Base-by-base conservation (phyloP, 139 green algal species). In the Zygnema cylindricum region DNA sequence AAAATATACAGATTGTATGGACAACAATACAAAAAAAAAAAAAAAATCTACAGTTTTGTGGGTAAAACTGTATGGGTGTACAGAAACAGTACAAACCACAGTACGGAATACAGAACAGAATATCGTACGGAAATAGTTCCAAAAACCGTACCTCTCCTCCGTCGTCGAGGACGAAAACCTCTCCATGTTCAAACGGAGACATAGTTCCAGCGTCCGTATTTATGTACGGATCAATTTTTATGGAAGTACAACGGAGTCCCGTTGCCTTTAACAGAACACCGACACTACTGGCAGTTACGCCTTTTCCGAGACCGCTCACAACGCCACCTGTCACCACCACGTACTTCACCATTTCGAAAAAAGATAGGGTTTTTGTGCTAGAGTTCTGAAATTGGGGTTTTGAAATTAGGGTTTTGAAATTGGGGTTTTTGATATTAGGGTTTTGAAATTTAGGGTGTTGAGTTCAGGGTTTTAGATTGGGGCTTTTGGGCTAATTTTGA, bases 181-280 rank as follows among this genome's bases (percentile, higher is more conserved):
- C 97, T 39, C 98, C 98, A 87, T 99, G 98, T 94, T 99, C 98
- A 91, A 99, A 99, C 0, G 98, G 98, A 0, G 96, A 98, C 98
- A 99, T 99, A 1, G 98, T 99, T 33, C 98, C 98, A 41, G 98
- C 98, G 92, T 99, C 98, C 39, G 95, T 96, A 94, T 99, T 99
- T n/a, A 99, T 91, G 87, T 99, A 99, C 0, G 97, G 98, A 86
- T 99, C 96, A 81, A 99, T 98, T 85, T 99, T 99, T 81, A 99
- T 98, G 43, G 93, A 95, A 0, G 98, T 99, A 30, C 98, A 95
- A 11, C 96, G 89, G 76, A 97, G 94, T 1, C 97, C 97, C 77
- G 94, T 97, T n/a, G 95, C 95, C 86, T 98, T 97, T 41, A 99
- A 91, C 41, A 99, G 86, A 25, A 99, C 97, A 33, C 98, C 98